A percentile compares a stretch with the other conserved stretches of the same genome.
phyloP scores from a whole-genome alignment of 2,329 filamentous ascomycete species.

The Phaeophleospora eucalypticola region DNA sequence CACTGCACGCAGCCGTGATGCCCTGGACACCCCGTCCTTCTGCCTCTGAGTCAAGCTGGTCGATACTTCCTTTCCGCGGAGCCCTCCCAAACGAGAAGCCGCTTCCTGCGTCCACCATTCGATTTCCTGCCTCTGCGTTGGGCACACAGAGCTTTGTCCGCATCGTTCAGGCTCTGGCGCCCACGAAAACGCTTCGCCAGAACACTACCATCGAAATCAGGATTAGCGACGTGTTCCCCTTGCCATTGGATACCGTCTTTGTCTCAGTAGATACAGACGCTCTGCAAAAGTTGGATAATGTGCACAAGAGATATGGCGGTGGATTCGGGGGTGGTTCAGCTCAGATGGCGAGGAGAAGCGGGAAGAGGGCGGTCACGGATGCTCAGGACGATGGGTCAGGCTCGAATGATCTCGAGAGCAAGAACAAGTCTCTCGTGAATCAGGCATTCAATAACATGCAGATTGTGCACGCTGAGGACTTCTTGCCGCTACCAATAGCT shows the following conservation, averaged over 20 bases:
- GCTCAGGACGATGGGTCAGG: slow-evolving; percentile 12
- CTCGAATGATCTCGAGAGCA: slow-evolving; percentile 16
- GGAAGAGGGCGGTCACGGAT: slow-evolving; percentile 18
- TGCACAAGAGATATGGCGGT: slow-evolving; percentile 76
- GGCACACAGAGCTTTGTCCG: slow-evolving; percentile 77
- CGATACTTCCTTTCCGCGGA: slow-evolving; percentile 69
- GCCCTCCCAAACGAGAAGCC: slow-evolving; percentile 51
- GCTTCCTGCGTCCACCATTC: slow-evolving; percentile 71
- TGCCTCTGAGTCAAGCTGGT: slow-evolving; percentile 68
- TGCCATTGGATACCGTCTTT: slow-evolving; percentile 79
- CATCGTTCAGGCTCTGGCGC: slow-evolving; percentile 64
- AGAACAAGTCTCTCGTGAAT: slow-evolving; percentile 50
- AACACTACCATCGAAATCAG: slow-evolving; percentile 79
- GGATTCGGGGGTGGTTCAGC: slow-evolving; percentile 42
- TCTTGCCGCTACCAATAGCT: slow-evolving; percentile 72
- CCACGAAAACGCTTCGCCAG: slow-evolving; percentile 68
- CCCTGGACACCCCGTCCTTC: slow-evolving; percentile 62
- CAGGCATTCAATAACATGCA: slow-evolving; percentile 68
- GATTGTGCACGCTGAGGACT: slow-evolving; percentile 78
- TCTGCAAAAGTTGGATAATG: slow-evolving; percentile 73
- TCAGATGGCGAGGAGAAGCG: slow-evolving; percentile 19
- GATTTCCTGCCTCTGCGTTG: slow-evolving; percentile 68
- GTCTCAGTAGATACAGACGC: slow-evolving; percentile 80
- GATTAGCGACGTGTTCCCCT: slow-evolving; percentile 72
- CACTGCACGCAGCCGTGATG: slow-evolving; percentile 56